Conservation (phyloP, 2,329 filamentous ascomycete genomes). For the Byssochlamys sp. region DNA sequence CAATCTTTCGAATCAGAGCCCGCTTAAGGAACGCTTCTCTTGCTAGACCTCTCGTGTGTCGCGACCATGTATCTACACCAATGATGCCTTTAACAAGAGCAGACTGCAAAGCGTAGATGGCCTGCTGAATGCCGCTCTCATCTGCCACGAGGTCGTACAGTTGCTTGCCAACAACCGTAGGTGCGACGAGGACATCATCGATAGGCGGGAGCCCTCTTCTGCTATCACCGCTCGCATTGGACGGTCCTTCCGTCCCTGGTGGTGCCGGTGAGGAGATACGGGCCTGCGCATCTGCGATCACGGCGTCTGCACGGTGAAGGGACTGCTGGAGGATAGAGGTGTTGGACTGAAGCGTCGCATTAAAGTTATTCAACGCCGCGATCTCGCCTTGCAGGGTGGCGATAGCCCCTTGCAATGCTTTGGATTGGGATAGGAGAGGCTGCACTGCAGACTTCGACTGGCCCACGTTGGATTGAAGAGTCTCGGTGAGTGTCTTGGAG, state of each 20-base stretch:
- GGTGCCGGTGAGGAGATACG: slow-evolving; percentile 32
- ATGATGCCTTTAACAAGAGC: slow-evolving; percentile 38
- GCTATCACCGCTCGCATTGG: slow-evolving; percentile 22
- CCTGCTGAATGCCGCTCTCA: slow-evolving; percentile 75
- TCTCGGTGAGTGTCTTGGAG: slow-evolving; percentile 57
- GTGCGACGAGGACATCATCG: slow-evolving; percentile 85
- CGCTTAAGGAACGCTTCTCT: slow-evolving; percentile 41
- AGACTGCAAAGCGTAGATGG: slow-evolving; percentile 57
- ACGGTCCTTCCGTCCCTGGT: slow-evolving; percentile 9
- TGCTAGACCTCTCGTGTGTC: slow-evolving; percentile 37
- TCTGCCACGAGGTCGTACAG: slow-evolving; percentile 82
- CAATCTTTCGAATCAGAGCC: slow-evolving; percentile 38
- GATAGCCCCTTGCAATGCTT: slow-evolving; percentile 63
- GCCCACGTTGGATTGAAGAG: slow-evolving; percentile 57
- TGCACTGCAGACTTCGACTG: slow-evolving; percentile 67
- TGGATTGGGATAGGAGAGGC: slow-evolving; percentile 67
- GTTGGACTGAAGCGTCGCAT: slow-evolving; percentile 63
- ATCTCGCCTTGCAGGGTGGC: slow-evolving; percentile 64
- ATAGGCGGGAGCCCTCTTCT: slow-evolving; percentile 55
- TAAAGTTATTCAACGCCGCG: slow-evolving; percentile 59
- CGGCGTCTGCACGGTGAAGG: slow-evolving; percentile 65
- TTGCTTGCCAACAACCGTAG: slow-evolving; percentile 85
- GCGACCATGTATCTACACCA: slow-evolving; percentile 38
- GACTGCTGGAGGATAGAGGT: slow-evolving; percentile 67
- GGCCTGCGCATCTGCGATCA: slow-evolving; percentile 62